Base-by-base conservation (phyloP, 495 filamentous ascomycete species). In the Trichoderma erinaceum region DNA sequence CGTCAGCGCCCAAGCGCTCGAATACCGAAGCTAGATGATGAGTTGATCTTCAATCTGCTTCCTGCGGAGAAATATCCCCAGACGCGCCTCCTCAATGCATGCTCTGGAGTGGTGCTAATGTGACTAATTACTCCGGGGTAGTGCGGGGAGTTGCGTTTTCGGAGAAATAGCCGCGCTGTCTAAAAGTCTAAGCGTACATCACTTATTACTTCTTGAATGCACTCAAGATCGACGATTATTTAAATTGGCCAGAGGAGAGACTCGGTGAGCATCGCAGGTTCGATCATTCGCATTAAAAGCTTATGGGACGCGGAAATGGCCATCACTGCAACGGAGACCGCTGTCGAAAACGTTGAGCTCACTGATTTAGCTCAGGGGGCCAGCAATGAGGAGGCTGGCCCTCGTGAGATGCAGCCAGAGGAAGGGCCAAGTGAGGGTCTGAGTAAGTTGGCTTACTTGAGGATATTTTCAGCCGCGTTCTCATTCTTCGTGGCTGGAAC, bases 401-500 rank as follows among this genome's bases (percentile, higher is more conserved):
- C 23, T 32, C 10, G 15, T 13, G 63, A 65, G 35, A n/a, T 35
- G 35, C 32, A 65, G 23, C 32, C 63, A 1, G 35, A 23, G 61
- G 23, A n/a, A 61, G 56, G 35, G 63, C 63, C 29, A n/a, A 11
- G 21, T 16, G 12, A 64, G 11, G 2, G 63, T n/a, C 35, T 41
- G 2, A 27, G 12, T 11, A 65, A 44, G 35, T n/a, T 35, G 21
- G 16, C n/a, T 16, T 41, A 44, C 63, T 32, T 79, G n/a, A 84
- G 80, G 68, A 73, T 86, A n/a, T 21, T 82, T 63, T 80, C 78
- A 67, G 78, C 82, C 3, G 81, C 78, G 8, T 83, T 82, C 72
- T 82, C 80, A 1, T 84, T 83, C 73, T 82, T 87, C 70, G 78
- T 80, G 35, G 82, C 82, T 6, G 84, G 84, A 15, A 73, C 82